These are phyloP conservation scores for Halophytophthora polymorphica DNA, from an alignment of 352 stramenopile species.

Conservation along the genomic window DNA sequence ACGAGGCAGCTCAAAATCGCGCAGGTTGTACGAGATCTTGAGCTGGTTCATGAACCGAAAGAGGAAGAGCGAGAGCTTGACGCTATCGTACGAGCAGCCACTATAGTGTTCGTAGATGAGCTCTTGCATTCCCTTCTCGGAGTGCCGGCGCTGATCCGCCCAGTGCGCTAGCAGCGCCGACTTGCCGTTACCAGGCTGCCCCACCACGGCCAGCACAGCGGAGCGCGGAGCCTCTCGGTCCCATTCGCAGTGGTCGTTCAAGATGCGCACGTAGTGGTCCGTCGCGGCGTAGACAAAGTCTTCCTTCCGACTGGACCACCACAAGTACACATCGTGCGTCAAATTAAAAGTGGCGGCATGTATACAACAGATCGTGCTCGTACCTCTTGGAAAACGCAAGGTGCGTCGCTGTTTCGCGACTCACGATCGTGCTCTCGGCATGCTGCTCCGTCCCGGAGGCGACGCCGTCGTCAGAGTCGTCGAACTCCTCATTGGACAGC, in stretches of 20 bases:
- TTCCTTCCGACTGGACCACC: slow-evolving; percentile 42
- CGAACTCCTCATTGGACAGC: slow-evolving; percentile 19
- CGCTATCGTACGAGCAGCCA: slow-evolving; percentile 80
- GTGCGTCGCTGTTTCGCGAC: slow-evolving; percentile 69
- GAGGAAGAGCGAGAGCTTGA: slow-evolving; percentile 80
- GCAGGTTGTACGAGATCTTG: slow-evolving; percentile 64
- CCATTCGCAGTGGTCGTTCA: slow-evolving; percentile 73
- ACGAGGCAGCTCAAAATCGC: slow-evolving; percentile 74
- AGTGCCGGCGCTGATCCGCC: slow-evolving; percentile 42
- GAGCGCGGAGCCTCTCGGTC: slow-evolving; percentile 24
- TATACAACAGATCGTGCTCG: background rate
- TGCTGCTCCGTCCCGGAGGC: slow-evolving; percentile 6
- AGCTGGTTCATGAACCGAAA: slow-evolving; percentile 82
- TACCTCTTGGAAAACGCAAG: slow-evolving; percentile 67
- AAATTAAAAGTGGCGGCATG: slow-evolving; percentile 1
- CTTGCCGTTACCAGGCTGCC: slow-evolving; percentile 66
- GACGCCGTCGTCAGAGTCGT: slow-evolving; percentile 16
- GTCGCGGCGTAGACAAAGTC: slow-evolving; percentile 69
- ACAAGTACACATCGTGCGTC: background rate
- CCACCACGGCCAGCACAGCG: slow-evolving; percentile 58
- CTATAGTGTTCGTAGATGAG: slow-evolving; percentile 82
- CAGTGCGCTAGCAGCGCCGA: slow-evolving; percentile 77
- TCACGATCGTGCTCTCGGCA: slow-evolving; percentile 70
- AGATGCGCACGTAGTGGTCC: slow-evolving; percentile 55
- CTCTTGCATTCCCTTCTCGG: slow-evolving; percentile 33